A percentile compares a stretch with the other conserved stretches of the same genome.
These are phyloP conservation scores for Meira miltonrushii DNA, from an alignment of 1,284 basidiomycete species.

Conservation along the genomic window DNA sequence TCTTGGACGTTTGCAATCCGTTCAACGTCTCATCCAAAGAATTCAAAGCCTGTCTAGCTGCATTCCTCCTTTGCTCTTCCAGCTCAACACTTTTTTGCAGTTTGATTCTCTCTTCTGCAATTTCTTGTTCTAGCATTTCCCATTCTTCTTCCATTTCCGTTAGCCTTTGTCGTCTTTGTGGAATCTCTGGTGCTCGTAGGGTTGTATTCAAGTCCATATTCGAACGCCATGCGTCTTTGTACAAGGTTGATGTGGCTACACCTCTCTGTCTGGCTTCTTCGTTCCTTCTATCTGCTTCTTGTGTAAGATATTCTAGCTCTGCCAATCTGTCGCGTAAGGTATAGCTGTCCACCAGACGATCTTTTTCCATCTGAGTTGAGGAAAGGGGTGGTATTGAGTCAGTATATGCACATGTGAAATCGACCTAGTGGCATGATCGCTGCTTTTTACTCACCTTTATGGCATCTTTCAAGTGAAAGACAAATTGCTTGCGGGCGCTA, in stretches of 20 bases:
- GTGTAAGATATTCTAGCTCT: neutral
- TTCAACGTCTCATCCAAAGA: too few species aligned
- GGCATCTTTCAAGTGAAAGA: neutral
- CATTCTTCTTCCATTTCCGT: too few species aligned
- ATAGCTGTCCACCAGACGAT: neutral
- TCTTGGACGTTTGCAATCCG: too few species aligned
- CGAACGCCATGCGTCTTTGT: neutral
- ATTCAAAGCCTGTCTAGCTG: too few species aligned
- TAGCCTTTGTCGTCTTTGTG: too few species aligned
- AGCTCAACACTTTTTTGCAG: too few species aligned
- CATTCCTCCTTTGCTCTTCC: too few species aligned
- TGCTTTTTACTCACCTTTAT: neutral
- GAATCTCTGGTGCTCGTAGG: neutral
- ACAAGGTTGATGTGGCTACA: neutral
- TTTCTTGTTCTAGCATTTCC: too few species aligned
- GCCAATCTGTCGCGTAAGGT: neutral
- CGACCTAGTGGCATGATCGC: neutral
- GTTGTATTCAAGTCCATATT: constrained; percentile 3
- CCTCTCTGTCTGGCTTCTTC: neutral
- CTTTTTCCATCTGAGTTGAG: neutral
- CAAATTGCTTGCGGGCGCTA: neutral
- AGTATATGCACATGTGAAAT: neutral
- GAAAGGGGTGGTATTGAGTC: too few species aligned
- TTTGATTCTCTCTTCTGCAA: too few species aligned
- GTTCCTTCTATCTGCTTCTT: neutral